Base-by-base conservation (phyloP, 805 yeast genomes). In the Ogataea degrootiae region DNA sequence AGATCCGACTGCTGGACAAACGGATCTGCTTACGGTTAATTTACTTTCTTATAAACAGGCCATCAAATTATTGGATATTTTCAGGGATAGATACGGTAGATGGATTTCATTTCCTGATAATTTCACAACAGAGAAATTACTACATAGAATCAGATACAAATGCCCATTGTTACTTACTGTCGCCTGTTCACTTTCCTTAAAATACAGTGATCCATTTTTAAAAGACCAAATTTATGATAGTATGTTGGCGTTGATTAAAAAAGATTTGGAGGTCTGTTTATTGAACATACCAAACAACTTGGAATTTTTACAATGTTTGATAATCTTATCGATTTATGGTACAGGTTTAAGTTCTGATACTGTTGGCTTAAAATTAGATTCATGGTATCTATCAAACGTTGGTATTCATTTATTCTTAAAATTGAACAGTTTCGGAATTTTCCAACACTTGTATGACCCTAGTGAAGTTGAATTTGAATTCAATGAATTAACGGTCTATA, bases 51-150 rank as follows among this genome's bases (percentile, higher is more conserved):
- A 70, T 37, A 62, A 65, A 3, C 81, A 83, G 53, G 79, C 80
- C 0, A 54, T 73, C 6, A 69, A 70, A 16, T 63, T 85, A 37
- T 65, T 86, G 53, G 73, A 72, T 45, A 76, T 75, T 41, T 87
- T 86, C 60, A 68, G 85, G 39, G 77, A 80, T 42, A 74, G 84
- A 56, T 86, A 82, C 58, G 88, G 90, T 5, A 72, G 88, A 31
- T 87, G 95, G 95, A 80, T 85, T 3, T 79, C 86, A 45, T 79
- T 86, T 43, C 89, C 91, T 0, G 74, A 75, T 31, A 68, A 68
- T 14, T 58, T 76, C 34, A 60, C 80, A 5, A 73, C 83, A 0
- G 74, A 68, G 17, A 69, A 67, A 34, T 66, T 86, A 21, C 67
- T 84, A 9, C 73, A 70, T 5, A 62, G 75, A 34, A 70, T 85